phyloP scores from a whole-genome alignment of 441 rosid species.

The Hura crepitans region DNA sequence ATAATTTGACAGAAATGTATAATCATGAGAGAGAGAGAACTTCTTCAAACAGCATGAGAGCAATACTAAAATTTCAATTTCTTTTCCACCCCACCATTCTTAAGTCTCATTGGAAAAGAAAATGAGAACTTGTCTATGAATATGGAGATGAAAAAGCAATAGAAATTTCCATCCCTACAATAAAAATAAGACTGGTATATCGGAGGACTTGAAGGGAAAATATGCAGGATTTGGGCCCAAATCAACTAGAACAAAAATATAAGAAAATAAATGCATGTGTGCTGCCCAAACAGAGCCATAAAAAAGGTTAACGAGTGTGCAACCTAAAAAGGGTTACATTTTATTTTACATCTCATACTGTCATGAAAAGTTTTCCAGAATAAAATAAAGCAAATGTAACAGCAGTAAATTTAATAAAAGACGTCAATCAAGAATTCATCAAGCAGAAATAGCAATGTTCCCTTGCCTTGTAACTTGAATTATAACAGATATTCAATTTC shows the following conservation, averaged over 20 bases:
- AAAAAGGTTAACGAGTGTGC: background rate
- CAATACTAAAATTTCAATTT: background rate
- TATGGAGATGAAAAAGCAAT: background rate
- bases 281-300: background rate
- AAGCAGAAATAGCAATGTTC: background rate
- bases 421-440: background rate
- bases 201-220: background rate
- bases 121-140: background rate
- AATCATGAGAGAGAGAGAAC: background rate
- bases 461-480: conserved; percentile 8
- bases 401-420: background rate
- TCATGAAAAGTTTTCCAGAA: background rate
- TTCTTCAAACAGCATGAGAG: background rate
- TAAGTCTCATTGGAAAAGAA: background rate
- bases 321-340: no score
- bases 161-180: background rate
- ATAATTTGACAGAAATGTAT: background rate
- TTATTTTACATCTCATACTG: no score
- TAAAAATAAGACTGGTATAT: background rate
- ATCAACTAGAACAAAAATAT: background rate
- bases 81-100: background rate
- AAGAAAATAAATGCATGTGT: background rate
- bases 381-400: no score
- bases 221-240: background rate
- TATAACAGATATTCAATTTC: background rate